These are phyloP conservation scores for Allomyces javanicus DNA, from an alignment of 192 early-diverging fungal species.

Conservation along the genomic window DNA sequence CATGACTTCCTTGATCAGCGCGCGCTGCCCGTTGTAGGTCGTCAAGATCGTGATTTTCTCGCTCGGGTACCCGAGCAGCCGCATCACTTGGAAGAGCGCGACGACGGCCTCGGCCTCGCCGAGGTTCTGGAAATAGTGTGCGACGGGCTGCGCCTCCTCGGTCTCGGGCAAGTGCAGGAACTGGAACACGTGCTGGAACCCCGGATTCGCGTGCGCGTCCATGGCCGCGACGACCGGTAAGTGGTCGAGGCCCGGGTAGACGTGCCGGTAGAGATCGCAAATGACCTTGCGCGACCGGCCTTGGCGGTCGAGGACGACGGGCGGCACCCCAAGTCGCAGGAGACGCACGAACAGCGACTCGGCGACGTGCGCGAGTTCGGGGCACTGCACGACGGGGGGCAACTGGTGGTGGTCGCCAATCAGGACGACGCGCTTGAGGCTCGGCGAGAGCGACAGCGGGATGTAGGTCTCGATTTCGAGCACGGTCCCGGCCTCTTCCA, in stretches of 20 bases:
- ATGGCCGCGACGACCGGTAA: constrained; percentile 21
- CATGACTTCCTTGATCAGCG: constrained; percentile 79
- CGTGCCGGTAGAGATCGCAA: constrained; percentile 73
- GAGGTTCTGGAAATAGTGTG: constrained; percentile 84
- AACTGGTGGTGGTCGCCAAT: constrained; percentile 97
- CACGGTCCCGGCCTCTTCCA: constrained; percentile 95
- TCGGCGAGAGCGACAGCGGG: constrained; percentile 53
- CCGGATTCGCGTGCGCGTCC: constrained; percentile 64
- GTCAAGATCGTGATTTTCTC: constrained; percentile 83
- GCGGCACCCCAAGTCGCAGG: constrained; percentile 82
- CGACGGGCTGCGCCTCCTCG: constrained; percentile 62
- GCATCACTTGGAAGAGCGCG: constrained; percentile 89
- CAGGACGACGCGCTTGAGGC: constrained; percentile 69
- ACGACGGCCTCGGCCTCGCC: constrained; percentile 97
- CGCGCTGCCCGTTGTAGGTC: constrained; percentile 92
- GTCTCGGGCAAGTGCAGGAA: constrained; percentile 60
- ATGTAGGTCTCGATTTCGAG: constrained; percentile 90
- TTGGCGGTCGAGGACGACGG: constrained; percentile 58
- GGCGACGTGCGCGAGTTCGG: constrained; percentile 76
- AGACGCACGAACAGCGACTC: constrained; percentile 84
- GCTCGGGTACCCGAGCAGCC: constrained; percentile 74
- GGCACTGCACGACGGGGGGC: constrained; percentile 85
- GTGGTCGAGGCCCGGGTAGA: constrained; percentile 44
- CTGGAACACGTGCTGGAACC: constrained; percentile 73
- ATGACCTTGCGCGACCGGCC: constrained; percentile 66